These are phyloP conservation scores for Cajanus cajan DNA, from an alignment of 306 rosid species.

Conservation along the genomic window DNA sequence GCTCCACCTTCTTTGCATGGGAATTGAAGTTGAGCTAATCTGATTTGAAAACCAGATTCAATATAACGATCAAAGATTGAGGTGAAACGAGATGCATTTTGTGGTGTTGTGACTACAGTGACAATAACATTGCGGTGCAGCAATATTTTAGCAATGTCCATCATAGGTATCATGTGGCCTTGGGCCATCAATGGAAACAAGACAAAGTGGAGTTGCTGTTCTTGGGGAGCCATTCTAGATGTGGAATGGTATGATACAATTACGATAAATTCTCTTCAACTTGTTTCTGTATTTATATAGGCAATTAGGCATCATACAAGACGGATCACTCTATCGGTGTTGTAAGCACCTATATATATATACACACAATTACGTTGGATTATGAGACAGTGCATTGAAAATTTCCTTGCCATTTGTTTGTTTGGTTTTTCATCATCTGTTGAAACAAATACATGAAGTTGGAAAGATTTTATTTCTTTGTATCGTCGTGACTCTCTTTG, in stretches of 20 bases:
- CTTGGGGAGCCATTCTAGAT: conserved; percentile 37
- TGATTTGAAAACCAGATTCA: conserved; percentile 33
- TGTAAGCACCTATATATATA: conserved; percentile 14
- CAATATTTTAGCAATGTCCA: neutral
- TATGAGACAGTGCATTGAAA: neutral
- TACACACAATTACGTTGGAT: neutral
- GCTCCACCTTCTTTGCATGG: conserved; percentile 54
- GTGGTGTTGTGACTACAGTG: neutral
- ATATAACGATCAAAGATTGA: conserved; percentile 35
- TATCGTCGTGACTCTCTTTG: no score
- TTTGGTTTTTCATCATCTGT: neutral
- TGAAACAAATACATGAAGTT: neutral
- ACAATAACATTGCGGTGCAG: neutral
- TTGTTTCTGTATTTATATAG: neutral
- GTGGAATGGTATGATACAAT: neutral
- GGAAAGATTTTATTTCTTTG: neutral
- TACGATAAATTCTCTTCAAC: neutral
- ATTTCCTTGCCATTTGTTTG: neutral
- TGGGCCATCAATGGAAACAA: neutral
- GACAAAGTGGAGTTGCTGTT: neutral
- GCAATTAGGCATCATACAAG: neutral
- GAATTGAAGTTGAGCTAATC: conserved; percentile 46
- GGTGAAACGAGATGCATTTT: neutral
- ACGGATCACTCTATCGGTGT: neutral
- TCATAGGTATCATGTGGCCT: neutral